Base-by-base conservation (phyloP, 208 protist genomes). In the Trypanosoma boissoni region DNA sequence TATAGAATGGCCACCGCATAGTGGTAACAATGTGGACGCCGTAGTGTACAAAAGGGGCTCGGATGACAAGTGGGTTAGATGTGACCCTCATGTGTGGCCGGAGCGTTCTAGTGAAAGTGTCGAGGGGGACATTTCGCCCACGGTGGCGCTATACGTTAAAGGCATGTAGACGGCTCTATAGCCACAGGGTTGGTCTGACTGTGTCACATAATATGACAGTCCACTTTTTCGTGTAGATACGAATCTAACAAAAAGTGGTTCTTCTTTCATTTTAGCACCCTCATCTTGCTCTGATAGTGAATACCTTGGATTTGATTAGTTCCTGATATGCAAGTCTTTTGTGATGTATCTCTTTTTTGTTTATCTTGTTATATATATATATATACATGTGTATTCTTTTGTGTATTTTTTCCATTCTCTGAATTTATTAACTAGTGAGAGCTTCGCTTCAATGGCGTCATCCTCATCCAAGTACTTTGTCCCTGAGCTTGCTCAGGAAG, bases 381-480 rank as follows among this genome's bases (percentile, higher is more conserved):
- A 27, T 61, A 44, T 29, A 37, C 9, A 23, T 34, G 10, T 42
- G 49, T 23, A 10, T 16, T 34, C 6, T 39, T 39, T 8, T 44
- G 10, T 23, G 6, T 62, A 52, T 21, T 56, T 34, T 45, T 46
- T 20, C 39, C 28, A 0, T 14, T 14, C 44, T 50, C 44, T 31
- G 14, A 6, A 50, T 24, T 14, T 14, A 31, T 10, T 12, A 50
- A 29, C 6, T 18, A 10, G 41, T 14, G 34, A 23, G 36, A 28
- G 20, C n/a, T n/a, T 31, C 24, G 45, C 14, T 45, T 37, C 26
- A 63, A 67, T 71, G 58, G 43, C 71, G 31, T 64, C 46, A n/a
- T 61, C 64, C 41, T 72, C 70, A 18, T 86, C 83, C 23, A 88
- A 87, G 80, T 96, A 91, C 58, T 67, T 65, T 48, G 89, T 96